Base-by-base conservation (phyloP, 108 stramenopile genomes). In the Cyclotella kingstonii region DNA sequence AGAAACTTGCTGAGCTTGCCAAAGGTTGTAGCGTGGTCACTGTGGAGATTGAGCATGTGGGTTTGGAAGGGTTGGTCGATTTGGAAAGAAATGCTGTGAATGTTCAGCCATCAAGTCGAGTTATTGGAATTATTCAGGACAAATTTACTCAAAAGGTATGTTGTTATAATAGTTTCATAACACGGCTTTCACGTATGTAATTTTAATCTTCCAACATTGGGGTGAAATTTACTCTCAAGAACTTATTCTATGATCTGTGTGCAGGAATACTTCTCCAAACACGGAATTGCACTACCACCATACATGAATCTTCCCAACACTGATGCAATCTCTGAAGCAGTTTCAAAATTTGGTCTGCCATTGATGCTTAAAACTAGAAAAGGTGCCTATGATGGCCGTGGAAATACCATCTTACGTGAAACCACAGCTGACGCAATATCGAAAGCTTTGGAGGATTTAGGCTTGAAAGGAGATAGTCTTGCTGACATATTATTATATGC, bases 41-140 rank as follows among this genome's bases (percentile, higher is more conserved):
- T n/a, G 83, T 95, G 28, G 99, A 99, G 81, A 99, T 99, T 67
- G 99, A 99, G 73, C 97, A 98, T 75, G 94, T 99, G 5, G 88
- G 94, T 42, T 92, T 93, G 38, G 84, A 86, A 25, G 91, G 82
- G 3, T 69, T 98, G 57, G 80, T 58, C 9, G 68, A 68, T 31
- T 74, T 97, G 48, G 97, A 96, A 66, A 57, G 53, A 22, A 63
- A 80, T 19, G 96, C 95, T 25, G 81, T 88, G 29, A 86, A 83
- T 64, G 97, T 98, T 38, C 92, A 93, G 48, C 98, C 98, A 15
- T 74, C 77, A 12, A 79, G 95, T 36, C 64, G 74, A 17, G 92
- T 96, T 5, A 48, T 99, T 28, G 54, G 79, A 26, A 81, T 95
- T 25, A 98, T 99, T 66, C 94, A 95, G 49, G 98, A 99, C 75